Base-by-base conservation (phyloP, 768 basidiomycete species). In the Panellus pusillus region DNA sequence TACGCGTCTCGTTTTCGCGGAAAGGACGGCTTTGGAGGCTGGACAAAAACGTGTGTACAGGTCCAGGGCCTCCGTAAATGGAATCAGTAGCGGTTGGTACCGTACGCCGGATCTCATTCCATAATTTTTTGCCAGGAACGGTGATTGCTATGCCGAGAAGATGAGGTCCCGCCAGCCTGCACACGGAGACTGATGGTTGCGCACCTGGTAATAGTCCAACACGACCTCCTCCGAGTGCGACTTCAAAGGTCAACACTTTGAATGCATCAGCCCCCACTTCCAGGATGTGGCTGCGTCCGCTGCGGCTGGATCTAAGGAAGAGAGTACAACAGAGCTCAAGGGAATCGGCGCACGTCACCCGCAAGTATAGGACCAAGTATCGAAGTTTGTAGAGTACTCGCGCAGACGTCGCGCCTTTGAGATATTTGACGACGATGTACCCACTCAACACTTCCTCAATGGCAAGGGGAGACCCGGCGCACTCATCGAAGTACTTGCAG, bases 391-490 rank as follows among this genome's bases (percentile, higher is more conserved):
- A 0, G 11, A 61, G 60, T 7, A 61, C 55, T 1, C 52, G 55
- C 32, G 40, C 48, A 8, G 55, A 57, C 5, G 52, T 57, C 15
- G 60, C 50, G 8, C 60, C 60, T 28, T 44, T 57, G 27, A 61
- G 17, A 18, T 57, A 61, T 29, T 61, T 61, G 38, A 44, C 50
- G 29, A 52, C 52, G 32, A 61, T 52, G 40, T 61, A 61, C 8
- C 35, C 60, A 20, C 60, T 61, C 19, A 61, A 28, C 0, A 61
- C 52, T 35, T 61, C 60, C 44, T 61, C 60, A 18, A 61, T 54
- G 9, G 55, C 55, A 6, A 37, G 4, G 7, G 8, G 9, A 13
- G 52, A 40, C 1, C 55, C 55, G 2, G 44, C 15, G 15, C 60
- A 61, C 32, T 57, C 48, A 35, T 61, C 55, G 24, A 61, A 37